A percentile compares a stretch with the other conserved stretches of the same genome.
These are phyloP conservation scores for Phaeodactylum tricornutum DNA, from an alignment of 108 stramenopile genomes.

Conservation along the genomic window DNA sequence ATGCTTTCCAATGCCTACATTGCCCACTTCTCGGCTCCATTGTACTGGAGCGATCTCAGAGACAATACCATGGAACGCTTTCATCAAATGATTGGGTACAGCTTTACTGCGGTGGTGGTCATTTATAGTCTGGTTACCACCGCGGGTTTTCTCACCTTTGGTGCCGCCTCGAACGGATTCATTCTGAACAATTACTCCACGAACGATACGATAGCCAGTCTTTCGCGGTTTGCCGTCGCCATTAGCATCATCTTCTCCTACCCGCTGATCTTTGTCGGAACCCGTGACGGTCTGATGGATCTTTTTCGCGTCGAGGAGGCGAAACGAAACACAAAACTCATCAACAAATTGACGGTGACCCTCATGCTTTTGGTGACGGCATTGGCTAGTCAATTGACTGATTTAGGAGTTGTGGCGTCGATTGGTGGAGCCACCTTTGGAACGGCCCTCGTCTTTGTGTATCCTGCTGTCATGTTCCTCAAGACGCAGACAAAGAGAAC, in stretches of 20 bases:
- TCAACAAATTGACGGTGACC: conserved; percentile 54
- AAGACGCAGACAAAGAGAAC: conserved; percentile 61
- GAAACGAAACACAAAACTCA: conserved; percentile 27
- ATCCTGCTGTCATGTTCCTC: conserved; percentile 75
- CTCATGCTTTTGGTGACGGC: conserved; percentile 54
- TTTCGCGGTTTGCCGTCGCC: conserved; percentile 90
- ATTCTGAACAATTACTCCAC: conserved; percentile 94
- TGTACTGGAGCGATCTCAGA: conserved; percentile 91
- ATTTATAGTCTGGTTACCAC: conserved; percentile 68
- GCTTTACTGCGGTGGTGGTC: conserved; percentile 63
- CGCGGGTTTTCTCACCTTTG: conserved; percentile 90
- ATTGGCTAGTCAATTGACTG: conserved; percentile 54
- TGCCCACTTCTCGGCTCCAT: conserved; percentile 95
- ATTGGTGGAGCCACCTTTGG: conserved; percentile 93
- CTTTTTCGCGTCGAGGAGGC: conserved; percentile 42
- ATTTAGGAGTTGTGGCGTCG: conserved; percentile 75
- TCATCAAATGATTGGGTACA: conserved; percentile 65
- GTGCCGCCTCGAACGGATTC: conserved; percentile 70
- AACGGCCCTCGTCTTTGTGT: conserved; percentile 82
- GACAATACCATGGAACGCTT: conserved; percentile 78
- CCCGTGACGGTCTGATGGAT: conserved; percentile 77
- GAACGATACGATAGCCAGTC: conserved; percentile 75
- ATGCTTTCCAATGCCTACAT: conserved; percentile 92
- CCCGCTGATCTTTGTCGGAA: conserved; percentile 62
- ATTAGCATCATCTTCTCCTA: conserved; percentile 64